These are phyloP conservation scores for Ceriops decandra DNA, from an alignment of 345 rosid genomes.

Conservation along the genomic window DNA sequence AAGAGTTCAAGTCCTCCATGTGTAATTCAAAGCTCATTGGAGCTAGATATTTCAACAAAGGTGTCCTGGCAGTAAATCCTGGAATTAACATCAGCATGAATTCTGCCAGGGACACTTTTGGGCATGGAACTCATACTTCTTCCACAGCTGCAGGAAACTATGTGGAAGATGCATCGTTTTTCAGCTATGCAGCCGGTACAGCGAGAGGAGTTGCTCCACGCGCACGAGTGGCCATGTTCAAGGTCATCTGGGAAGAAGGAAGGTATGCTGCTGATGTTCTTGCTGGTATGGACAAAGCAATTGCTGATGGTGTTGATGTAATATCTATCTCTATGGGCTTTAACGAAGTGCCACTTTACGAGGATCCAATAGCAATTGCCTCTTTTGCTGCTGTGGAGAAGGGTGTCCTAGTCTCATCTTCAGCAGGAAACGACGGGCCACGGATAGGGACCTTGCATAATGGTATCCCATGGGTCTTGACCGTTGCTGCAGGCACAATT, in stretches of 20 bases:
- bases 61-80: conserved; percentile 27
- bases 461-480: conserved; percentile 22
- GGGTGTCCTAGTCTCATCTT: conserved; percentile 10
- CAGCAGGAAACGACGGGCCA: conserved; percentile 19
- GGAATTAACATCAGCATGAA: conserved; percentile 19
- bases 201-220: conserved; percentile 33
- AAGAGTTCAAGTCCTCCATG: conserved; percentile 33
- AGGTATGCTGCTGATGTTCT: conserved; percentile 29
- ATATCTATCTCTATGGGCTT: conserved; percentile 35
- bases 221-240: conserved; percentile 32
- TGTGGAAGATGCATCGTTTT: conserved; percentile 21
- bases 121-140: conserved; percentile 42
- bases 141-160: conserved; percentile 34
- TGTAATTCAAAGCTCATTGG: conserved; percentile 52
- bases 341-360: conserved; percentile 19
- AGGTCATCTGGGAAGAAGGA: conserved; percentile 33
- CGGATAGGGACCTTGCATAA: conserved; percentile 4
- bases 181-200: conserved; percentile 33
- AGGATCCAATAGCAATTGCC: conserved; percentile 21
- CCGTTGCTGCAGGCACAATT: conserved; percentile 14
- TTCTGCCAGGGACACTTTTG: conserved; percentile 28
- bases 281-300: conserved; percentile 35
- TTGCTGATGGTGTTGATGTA: conserved; percentile 34
- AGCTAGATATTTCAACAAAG: conserved; percentile 50
- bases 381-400: conserved; percentile 19